phyloP scores from a whole-genome alignment of 805 yeast species.

The Candida railenensis region DNA sequence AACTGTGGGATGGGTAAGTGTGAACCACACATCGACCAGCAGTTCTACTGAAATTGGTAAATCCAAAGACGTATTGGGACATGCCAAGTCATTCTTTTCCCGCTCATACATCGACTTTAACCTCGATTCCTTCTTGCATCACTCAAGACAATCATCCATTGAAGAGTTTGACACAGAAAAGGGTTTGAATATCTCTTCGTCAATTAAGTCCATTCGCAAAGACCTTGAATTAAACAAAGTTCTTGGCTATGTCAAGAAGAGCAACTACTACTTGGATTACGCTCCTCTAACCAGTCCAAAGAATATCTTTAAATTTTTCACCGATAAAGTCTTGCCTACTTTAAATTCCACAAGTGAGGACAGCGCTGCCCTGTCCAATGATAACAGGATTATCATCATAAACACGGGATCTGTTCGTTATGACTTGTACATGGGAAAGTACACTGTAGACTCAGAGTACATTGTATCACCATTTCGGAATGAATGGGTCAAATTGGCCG shows the following conservation, averaged over 20 bases:
- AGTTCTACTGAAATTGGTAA: neutral
- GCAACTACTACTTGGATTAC: conserved; percentile 62
- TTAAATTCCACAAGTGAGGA: conserved; percentile 30
- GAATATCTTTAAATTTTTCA: conserved; percentile 59
- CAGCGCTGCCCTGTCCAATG: neutral
- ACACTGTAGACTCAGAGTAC: conserved; percentile 74
- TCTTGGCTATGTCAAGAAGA: conserved; percentile 63
- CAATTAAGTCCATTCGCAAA: conserved; percentile 43
- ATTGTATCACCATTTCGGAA: conserved; percentile 85
- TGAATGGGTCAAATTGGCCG: conserved; percentile 65
- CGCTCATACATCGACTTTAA: conserved; percentile 86
- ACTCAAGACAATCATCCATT: conserved; percentile 37
- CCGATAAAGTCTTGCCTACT: conserved; percentile 53
- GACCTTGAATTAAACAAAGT: conserved; percentile 52
- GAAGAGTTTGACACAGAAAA: conserved; percentile 49
- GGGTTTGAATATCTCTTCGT: conserved; percentile 50
- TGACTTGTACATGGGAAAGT: conserved; percentile 81
- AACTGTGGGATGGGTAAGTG: conserved; percentile 84
- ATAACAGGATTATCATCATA: conserved; percentile 50
- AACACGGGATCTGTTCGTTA: conserved; percentile 90
- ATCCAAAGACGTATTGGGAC: no score
- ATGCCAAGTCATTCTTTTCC: conserved; percentile 25
- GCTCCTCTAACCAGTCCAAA: conserved; percentile 54
- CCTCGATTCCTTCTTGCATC: conserved; percentile 65
- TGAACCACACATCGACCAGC: conserved; percentile 30